phyloP scores from a whole-genome alignment of 371 early-diverging fungal species.

The Mortierella sp. region DNA sequence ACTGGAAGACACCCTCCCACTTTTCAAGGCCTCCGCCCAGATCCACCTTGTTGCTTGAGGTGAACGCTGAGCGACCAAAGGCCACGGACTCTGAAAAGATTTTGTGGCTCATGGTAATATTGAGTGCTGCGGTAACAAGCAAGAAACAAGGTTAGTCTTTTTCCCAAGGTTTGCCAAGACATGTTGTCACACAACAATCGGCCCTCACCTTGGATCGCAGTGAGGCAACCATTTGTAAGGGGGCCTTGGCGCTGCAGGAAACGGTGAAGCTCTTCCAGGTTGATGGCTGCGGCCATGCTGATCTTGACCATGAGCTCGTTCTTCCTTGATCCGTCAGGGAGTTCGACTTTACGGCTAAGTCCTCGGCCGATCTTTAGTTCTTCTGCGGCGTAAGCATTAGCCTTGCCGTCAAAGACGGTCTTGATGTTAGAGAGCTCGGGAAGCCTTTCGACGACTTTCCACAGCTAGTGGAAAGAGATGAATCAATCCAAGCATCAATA shows the following conservation, averaged over 20 bases:
- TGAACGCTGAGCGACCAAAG: constrained; percentile 84
- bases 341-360: too few species aligned
- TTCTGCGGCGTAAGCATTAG: constrained; percentile 57
- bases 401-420: constrained; percentile 59
- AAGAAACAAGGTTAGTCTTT: not conserved
- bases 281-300: constrained; percentile 10
- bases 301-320: constrained; percentile 32
- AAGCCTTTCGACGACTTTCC: constrained; percentile 54
- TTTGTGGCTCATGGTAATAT: too few species aligned
- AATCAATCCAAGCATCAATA: too few species aligned
- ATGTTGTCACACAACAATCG: too few species aligned
- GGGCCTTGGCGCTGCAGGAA: constrained; percentile 58
- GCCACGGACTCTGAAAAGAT: not conserved
- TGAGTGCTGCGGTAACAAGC: too few species aligned
- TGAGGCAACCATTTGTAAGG: constrained; percentile 53
- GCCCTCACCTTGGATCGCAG: constrained; percentile 48
- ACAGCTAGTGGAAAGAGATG: constrained; percentile 21
- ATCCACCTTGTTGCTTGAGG: constrained; percentile 63
- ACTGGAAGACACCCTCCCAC: constrained; percentile 88
- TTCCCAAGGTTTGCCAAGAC: too few species aligned
- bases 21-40: constrained; percentile 84
- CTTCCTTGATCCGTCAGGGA: too few species aligned
- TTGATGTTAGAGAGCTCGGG: constrained; percentile 20
- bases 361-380: constrained; percentile 8
- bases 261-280: constrained; percentile 52